Evolutionary conservation across 208 protist genomes (phyloP), one percentile per base, ranked within the genome.

Genomic region (Wallacemonas sp.): DNA sequence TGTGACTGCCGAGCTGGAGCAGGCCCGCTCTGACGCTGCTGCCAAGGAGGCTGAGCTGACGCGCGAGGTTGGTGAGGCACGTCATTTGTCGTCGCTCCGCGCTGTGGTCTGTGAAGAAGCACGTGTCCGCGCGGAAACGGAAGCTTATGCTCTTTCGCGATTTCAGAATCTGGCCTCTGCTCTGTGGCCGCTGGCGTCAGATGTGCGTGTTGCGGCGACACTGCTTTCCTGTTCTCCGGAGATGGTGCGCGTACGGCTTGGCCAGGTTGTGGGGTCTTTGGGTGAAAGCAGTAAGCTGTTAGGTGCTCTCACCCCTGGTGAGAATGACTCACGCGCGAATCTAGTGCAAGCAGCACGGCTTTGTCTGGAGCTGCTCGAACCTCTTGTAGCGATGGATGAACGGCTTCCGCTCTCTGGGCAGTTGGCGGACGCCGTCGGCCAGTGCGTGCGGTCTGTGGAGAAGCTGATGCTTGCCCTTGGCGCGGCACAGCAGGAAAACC

Each of bases 41-140:
- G 33, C n/a, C 0, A 66, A 53, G 45, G 59, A 64, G 37, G 44
- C 52, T 22, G 46, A 59, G 4, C 38, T 77, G 6, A 41, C 60
- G 41, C 50, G 29, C 1, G 39, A 24, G 32, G 1, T 68, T 21
- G 39, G 15, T 46, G 57, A 36, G 26, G 22, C 24, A 15, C 15
- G 34, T 10, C n/a, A n/a, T n/a, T n/a, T n/a, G n/a, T n/a, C n/a
- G n/a, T n/a, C n/a, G n/a, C n/a, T n/a, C n/a, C n/a, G n/a, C n/a
- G n/a, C n/a, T n/a, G n/a, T n/a, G n/a, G n/a, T n/a, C n/a, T n/a
- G n/a, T n/a, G n/a, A n/a, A n/a, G n/a, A n/a, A n/a, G n/a, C n/a
- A n/a, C n/a, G n/a, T n/a, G n/a, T n/a, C n/a, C n/a, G n/a, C n/a
- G n/a, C n/a, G n/a, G n/a, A n/a, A n/a, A n/a, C n/a, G n/a, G n/a